phyloP scores from a whole-genome alignment of 768 basidiomycete genomes.

The Hygrocybe coccinea region DNA sequence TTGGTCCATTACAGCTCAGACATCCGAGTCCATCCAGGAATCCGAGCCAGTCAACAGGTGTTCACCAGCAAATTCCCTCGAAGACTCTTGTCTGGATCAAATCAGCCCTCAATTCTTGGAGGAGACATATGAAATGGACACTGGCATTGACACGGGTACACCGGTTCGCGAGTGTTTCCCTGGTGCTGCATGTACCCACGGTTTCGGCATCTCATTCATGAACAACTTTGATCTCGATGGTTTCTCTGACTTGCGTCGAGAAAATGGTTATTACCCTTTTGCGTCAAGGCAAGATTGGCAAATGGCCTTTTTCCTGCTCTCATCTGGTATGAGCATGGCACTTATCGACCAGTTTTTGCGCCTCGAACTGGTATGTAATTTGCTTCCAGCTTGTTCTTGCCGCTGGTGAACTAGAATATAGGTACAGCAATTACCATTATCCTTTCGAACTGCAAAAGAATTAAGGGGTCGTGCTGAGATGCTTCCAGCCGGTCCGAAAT shows the following conservation, averaged over 20 bases:
- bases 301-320: constrained; percentile 26
- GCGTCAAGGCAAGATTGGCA: constrained; percentile 28
- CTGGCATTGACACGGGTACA: not conserved
- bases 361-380: constrained; percentile 22
- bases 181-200: constrained; percentile 6
- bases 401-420: not conserved
- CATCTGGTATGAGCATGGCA: constrained; percentile 26
- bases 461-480: constrained; percentile 13
- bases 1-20: not conserved
- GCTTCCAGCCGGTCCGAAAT: constrained; percentile 18
- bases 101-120: not conserved
- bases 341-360: constrained; percentile 25
- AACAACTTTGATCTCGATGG: constrained; percentile 24
- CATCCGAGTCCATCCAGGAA: not conserved
- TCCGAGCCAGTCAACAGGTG: too few relatives aligned
- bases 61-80: not conserved
- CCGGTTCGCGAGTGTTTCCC: constrained; percentile 3
- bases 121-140: not conserved
- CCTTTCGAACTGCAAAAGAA: constrained; percentile 16
- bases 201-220: constrained; percentile 21
- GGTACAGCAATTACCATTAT: constrained; percentile 16
- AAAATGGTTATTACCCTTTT: constrained; percentile 31
- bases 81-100: not conserved
- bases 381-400: not conserved
- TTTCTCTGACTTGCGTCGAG: constrained; percentile 11